Evolutionary conservation across 306 rosid genomes (phyloP).

Genomic region (Lathyrus oleraceus): DNA sequence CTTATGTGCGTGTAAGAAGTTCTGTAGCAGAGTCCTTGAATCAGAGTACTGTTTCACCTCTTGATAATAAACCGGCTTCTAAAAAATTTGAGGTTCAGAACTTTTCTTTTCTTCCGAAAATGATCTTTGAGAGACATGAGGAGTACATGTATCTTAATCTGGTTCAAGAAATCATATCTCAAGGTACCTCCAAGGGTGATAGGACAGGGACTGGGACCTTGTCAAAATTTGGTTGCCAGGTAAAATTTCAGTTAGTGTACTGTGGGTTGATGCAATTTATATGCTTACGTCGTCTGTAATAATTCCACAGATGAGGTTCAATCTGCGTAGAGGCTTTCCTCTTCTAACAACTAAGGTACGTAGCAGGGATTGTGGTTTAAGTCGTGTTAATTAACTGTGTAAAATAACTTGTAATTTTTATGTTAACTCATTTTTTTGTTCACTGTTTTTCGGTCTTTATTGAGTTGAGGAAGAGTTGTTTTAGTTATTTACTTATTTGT

Average conservation of each 20-base stretch:
- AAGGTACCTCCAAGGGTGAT: constrained; percentile 79
- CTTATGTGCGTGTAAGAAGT: constrained; percentile 73
- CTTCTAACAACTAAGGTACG: constrained; percentile 93
- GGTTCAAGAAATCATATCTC: constrained; percentile 78
- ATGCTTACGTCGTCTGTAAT: constrained; percentile 32
- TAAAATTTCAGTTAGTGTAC: constrained; percentile 36
- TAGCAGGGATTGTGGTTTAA: constrained; percentile 31
- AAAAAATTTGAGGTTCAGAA: constrained; percentile 60
- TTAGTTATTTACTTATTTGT: constrained; percentile 11
- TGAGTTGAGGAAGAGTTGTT: constrained; percentile 1
- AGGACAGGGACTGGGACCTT: constrained; percentile 95
- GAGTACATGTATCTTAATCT: constrained; percentile 73
- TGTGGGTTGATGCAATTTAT: constrained; percentile 29
- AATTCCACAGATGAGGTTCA: constrained; percentile 77
- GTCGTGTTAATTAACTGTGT: constrained; percentile 1
- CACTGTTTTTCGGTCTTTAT: constrained; percentile 6
- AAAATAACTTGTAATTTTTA: background rate
- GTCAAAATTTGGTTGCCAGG: constrained; percentile 96
- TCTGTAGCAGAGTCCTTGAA: constrained; percentile 46
- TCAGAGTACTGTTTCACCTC: constrained; percentile 46
- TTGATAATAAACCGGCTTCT: constrained; percentile 42
- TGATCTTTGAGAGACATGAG: constrained; percentile 75
- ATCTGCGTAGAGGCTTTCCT: constrained; percentile 81
- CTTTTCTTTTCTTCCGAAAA: constrained; percentile 82
- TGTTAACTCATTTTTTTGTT: constrained; percentile 9